Evolutionary conservation across 495 filamentous ascomycete species (phyloP), one percentile per base, ranked within the genome.

Genomic region (Podospora sp.): DNA sequence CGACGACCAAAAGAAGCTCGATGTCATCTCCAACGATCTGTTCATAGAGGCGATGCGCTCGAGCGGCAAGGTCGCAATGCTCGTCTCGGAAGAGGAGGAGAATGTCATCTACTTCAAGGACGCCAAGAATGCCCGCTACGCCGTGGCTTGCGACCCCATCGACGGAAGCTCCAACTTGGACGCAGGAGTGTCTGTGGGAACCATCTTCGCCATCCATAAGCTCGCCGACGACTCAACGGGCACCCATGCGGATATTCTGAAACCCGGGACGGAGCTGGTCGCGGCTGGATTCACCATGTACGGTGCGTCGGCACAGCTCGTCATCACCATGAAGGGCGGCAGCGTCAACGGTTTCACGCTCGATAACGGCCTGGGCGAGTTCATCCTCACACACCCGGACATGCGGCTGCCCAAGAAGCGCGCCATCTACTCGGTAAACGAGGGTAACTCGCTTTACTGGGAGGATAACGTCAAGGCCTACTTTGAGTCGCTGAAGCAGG

Each of bases 261-360:
- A 87, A 77, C 91, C 96, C 0, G 95, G 96, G 46, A 92, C 92
- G 1, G 92, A 96, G 78, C 87, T 98, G 33, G 89, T 98, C 29
- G 95, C 96, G 22, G 89, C 92, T 4, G 95, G 95, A 1, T 99
- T 99, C 83, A 99, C 95, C 78, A 99, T 99, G 95, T 99, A 99
- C 80, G 95, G 95, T 73, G 95, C 95, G 70, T 97, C 93, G 24
- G 90, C 95, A 7, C 94, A 97, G 79, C 84, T 99, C 61, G 95
- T 99, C 63, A 90, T 99, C 77, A 99, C 95, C 51, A 98, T 99
- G 93, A 91, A 89, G 77, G 92, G 91, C 64, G 93, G 95, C 53
- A 85, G 78, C 63, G 95, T 99, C 80, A 97, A 98, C 78, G 95
- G 94, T 65, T 99, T 98, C 83, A 99, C 95, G 25, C 86, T 99